Evolutionary conservation across 768 basidiomycete genomes (phyloP).

Genomic region (Cystofilobasidium ferigula): DNA sequence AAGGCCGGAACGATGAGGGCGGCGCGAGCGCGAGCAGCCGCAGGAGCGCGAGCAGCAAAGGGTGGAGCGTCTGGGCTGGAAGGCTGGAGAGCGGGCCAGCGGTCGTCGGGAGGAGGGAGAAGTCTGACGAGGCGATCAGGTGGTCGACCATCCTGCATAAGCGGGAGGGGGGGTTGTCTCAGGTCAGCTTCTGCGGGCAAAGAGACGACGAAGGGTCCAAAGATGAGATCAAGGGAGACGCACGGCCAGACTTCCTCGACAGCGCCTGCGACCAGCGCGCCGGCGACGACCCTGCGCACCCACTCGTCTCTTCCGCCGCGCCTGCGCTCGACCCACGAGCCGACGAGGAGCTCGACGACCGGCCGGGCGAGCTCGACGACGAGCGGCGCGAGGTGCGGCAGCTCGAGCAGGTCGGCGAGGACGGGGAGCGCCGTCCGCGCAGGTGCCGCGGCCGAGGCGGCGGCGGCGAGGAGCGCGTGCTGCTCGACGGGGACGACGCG

Average conservation of each 20-base stretch:
- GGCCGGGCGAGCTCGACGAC: conserved; percentile 64
- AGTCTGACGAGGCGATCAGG: conserved; percentile 36
- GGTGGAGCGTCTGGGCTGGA: conserved; percentile 24
- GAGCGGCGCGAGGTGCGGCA: conserved; percentile 52
- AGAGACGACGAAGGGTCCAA: not conserved
- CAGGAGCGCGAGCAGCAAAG: conserved; percentile 19
- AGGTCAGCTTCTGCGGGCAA: not conserved
- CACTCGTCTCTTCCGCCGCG: conserved; percentile 37
- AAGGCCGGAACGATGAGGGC: not conserved
- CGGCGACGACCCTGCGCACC: conserved; percentile 39
- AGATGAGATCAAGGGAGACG: conserved; percentile 23
- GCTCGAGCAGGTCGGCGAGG: conserved; percentile 52
- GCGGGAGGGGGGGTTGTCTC: conserved; percentile 10
- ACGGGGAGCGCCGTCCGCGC: conserved; percentile 28
- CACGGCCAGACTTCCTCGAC: conserved; percentile 38
- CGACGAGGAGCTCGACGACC: conserved; percentile 64
- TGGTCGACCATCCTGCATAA: conserved; percentile 44
- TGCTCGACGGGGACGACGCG: not conserved
- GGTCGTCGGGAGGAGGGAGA: conserved; percentile 20
- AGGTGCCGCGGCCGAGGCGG: not conserved
- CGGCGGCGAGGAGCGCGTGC: not conserved
- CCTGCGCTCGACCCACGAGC: conserved; percentile 58
- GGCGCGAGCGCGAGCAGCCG: conserved; percentile 23
- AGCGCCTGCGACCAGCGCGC: conserved; percentile 32
- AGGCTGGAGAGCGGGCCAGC: conserved; percentile 22